Evolutionary conservation across 2,329 filamentous ascomycete species (phyloP).

Genomic region (Colletotrichum filicis): DNA sequence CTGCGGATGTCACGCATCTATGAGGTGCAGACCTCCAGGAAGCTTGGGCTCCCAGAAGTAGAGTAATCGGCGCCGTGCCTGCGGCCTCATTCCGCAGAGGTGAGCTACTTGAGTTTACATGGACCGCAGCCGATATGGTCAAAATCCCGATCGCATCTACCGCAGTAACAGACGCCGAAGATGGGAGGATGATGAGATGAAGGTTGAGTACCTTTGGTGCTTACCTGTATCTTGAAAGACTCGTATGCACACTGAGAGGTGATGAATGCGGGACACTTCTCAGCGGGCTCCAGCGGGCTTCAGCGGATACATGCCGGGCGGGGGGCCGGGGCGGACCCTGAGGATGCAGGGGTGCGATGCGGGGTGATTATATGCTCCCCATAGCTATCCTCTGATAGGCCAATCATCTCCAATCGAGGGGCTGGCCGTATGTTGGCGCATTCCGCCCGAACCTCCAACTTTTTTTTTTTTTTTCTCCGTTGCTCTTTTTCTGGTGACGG

Average conservation of each 20-base stretch:
- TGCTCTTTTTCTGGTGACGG: neutral
- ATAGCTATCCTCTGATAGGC: neutral
- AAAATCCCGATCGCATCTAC: neutral
- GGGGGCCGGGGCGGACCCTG: slow-evolving; percentile 30
- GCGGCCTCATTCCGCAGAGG: too few relatives aligned
- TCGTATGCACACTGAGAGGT: neutral
- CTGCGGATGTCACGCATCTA: neutral
- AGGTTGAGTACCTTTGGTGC: neutral
- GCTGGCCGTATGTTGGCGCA: slow-evolving; percentile 20
- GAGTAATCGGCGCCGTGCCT: neutral
- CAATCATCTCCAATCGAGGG: slow-evolving; percentile 20
- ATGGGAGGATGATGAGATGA: neutral
- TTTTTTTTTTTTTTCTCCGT: neutral
- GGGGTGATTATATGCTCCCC: slow-evolving; percentile 23
- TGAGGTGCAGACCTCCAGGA: neutral
- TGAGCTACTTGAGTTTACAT: neutral
- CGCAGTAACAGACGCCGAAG: neutral
- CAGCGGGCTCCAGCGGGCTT: neutral
- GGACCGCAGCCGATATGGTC: neutral
- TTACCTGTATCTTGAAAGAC: too few relatives aligned
- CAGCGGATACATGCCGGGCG: slow-evolving; percentile 17
- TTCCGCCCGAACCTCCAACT: slow-evolving; percentile 21
- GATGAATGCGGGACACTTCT: neutral
- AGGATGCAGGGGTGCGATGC: slow-evolving; percentile 17
- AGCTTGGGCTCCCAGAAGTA: neutral